Evolutionary conservation across 805 yeast species (phyloP), one percentile per base, ranked within the genome.

Genomic region (Candida maltosa): DNA sequence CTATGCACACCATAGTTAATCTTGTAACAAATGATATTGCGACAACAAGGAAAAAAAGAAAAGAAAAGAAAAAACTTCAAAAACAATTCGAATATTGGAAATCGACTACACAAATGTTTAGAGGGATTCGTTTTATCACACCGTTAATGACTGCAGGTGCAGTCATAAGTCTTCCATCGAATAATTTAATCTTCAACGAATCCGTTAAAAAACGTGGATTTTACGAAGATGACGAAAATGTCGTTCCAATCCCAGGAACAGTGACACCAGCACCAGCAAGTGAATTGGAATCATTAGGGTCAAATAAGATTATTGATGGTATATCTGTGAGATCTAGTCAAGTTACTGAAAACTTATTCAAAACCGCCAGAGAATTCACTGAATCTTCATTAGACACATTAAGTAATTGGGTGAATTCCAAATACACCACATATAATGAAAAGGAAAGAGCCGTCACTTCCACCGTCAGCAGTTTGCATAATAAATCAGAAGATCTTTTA

Each of bases 391-490:
- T 65, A 25, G 44, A 58, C n/a, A 24, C 44, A 6, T 32, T 50
- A 1, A 46, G 48, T 18, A 36, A 36, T n/a, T 64, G 62, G 26
- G 58, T 77, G 35, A 72, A 79, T 43, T 61, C 60, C 12, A 67
- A 70, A 6, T 70, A 81, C 36, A 52, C 67, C 25, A 62, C 65
- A 32, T 80, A 76, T 46, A 73, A 78, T 47, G 56, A 62, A 16
- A 70, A 73, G 4, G 96, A 87, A 62, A 73, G 80, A 49, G 62
- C 70, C 37, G 78, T 84, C 33, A 73, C 85, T 6, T 54, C 68
- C 20, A 80, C 91, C 1, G 56, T 85, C 8, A 69, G 88, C 18
- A 68, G 69, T 11, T 69, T 87, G 45, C 87, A 81, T 54, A 69
- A 75, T 41, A 75, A 65, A 46, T 59, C 69, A 27, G 95, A 87